Conservation (phyloP, 805 yeast species). For the Candida palmyrensis region DNA sequence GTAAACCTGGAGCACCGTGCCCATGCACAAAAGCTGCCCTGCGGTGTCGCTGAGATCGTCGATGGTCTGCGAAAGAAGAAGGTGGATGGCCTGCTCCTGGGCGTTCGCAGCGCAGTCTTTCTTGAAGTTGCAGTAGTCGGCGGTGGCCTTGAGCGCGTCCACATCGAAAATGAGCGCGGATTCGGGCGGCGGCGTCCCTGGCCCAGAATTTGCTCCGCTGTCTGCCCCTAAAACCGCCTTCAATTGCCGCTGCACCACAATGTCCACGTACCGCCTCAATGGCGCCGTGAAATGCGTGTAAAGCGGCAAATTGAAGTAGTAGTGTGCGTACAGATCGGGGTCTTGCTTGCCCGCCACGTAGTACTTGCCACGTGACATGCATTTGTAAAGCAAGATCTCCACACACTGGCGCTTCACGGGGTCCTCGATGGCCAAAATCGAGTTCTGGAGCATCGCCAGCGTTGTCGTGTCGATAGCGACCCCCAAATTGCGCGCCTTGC, state of each 20-base stretch:
- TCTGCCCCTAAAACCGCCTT: constrained; percentile 50
- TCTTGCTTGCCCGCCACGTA: constrained; percentile 85
- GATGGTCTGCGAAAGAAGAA: constrained; percentile 76
- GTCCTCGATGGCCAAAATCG: constrained; percentile 62
- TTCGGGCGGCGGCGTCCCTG: constrained; percentile 1
- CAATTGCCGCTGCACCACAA: constrained; percentile 88
- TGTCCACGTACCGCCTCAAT: constrained; percentile 84
- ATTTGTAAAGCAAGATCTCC: constrained; percentile 74
- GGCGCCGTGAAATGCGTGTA: constrained; percentile 96
- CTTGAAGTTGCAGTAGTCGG: constrained; percentile 93
- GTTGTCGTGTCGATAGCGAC: constrained; percentile 68
- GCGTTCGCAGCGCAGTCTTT: constrained; percentile 91
- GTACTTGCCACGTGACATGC: constrained; percentile 82
- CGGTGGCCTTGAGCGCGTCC: constrained; percentile 70
- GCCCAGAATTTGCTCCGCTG: background rate
- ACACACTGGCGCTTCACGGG: constrained; percentile 62
- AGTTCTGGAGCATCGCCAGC: constrained; percentile 65
- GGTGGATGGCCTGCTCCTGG: constrained; percentile 91
- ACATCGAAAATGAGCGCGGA: constrained; percentile 49
- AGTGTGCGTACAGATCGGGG: constrained; percentile 72
- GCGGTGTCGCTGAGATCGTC: constrained; percentile 65
- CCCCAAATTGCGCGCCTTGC: constrained; percentile 63
- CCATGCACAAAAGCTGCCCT: constrained; percentile 81
- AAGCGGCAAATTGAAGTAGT: constrained; percentile 73
- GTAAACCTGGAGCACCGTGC: constrained; percentile 85